phyloP scores from a whole-genome alignment of 106 monocot species.

The Platanthera zijinensis region DNA sequence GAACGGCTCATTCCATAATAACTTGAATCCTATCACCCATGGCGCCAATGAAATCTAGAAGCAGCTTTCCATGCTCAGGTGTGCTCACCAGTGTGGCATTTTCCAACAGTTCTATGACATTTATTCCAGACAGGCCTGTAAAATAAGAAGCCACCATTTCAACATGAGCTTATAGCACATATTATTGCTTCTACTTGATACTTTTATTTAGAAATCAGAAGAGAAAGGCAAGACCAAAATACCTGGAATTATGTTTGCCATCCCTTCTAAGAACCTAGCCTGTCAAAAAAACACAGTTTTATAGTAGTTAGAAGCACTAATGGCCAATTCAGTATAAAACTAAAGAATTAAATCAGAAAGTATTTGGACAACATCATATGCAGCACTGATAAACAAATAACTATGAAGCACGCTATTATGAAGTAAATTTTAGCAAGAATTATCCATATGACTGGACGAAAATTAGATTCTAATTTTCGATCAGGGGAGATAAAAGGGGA shows the following conservation, averaged over 20 bases:
- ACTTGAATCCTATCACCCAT: slow-evolving; percentile 93
- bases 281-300: slow-evolving; percentile 16
- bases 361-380: background rate
- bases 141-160: background rate
- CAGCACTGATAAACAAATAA: background rate
- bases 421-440: no score
- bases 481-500: no score
- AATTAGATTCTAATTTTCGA: no score
- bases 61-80: slow-evolving; percentile 42
- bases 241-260: slow-evolving; percentile 81
- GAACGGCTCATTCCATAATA: slow-evolving; percentile 49
- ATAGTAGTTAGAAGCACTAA: no score
- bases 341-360: background rate
- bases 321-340: no score
- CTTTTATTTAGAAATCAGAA: background rate
- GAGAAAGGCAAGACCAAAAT: background rate
- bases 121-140: slow-evolving; percentile 67
- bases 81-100: slow-evolving; percentile 41
- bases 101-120: slow-evolving; percentile 63
- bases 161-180: background rate
- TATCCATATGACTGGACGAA: no score
- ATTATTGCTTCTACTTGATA: background rate
- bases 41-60: slow-evolving; percentile 74
- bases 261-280: slow-evolving; percentile 86
- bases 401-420: background rate